Base-by-base conservation (phyloP, 495 filamentous ascomycete species). In the Penicillium subrubescens region DNA sequence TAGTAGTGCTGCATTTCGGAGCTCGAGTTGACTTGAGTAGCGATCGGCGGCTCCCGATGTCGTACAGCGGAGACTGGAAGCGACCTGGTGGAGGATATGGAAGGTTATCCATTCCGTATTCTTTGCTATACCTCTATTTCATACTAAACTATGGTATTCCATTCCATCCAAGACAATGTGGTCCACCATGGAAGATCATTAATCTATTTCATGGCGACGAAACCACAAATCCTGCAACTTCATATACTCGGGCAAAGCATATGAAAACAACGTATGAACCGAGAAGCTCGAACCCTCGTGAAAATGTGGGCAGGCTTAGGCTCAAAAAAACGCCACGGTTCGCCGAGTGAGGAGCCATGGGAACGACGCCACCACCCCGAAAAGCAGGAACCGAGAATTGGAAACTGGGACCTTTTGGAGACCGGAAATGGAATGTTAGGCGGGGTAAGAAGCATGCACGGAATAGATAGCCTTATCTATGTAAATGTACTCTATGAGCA, bases 21-120 rank as follows among this genome's bases (percentile, higher is more conserved):
- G 68, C 25, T 60, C 5, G 10, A 23, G 23, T 61, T 66, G 17
- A 23, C 46, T 71, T 61, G 0, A 46, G 68, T 56, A 71, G 57
- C 21, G 68, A 71, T 71, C 68, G 43, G 7, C 68, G 43, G 35
- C 23, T 10, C 2, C 34, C 19, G 44, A 34, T 31, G 14, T 34
- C 8, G 29, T 52, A 12, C 23, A 25, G 21, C 8, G 31, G 31
- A 33, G 31, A 33, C 31, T 8, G 3, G 31, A 5, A 33, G 31
- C 2, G 8, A 7, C 31, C 31, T 33, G n/a, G n/a, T n/a, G n/a
- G n/a, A n/a, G n/a, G n/a, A n/a, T n/a, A n/a, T n/a, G 31, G 31
- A 8, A 7, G 15, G 31, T 3, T 56, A 12, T 37, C 25, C 14
- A 25, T 6, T 56, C 31, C 48, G 5, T 27, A 5, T 7, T 14